These are phyloP conservation scores for Mycena sanguinolenta DNA, from an alignment of 768 basidiomycete genomes.

Conservation along the genomic window DNA sequence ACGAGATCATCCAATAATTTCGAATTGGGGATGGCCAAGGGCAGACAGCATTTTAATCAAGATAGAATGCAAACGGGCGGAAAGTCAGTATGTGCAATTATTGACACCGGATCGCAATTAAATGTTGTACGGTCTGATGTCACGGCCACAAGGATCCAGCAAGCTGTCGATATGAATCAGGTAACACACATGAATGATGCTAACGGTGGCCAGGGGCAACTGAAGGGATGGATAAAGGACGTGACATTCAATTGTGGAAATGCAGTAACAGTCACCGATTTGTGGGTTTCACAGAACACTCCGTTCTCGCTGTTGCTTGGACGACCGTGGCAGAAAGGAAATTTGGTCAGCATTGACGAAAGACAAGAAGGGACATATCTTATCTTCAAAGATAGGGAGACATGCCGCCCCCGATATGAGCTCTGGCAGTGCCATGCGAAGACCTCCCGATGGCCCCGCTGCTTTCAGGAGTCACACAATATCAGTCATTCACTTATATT, in stretches of 20 bases:
- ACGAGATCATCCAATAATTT: not conserved
- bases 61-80: slow-evolving; percentile 32
- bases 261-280: too few relatives aligned
- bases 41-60: slow-evolving; percentile 25
- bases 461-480: not conserved
- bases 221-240: too few relatives aligned
- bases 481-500: not conserved
- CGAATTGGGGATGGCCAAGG: not conserved
- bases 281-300: slow-evolving; percentile 2
- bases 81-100: slow-evolving; percentile 33
- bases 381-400: slow-evolving; percentile 37
- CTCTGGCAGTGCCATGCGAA: slow-evolving; percentile 26
- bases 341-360: slow-evolving; percentile 44
- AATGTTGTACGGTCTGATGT: slow-evolving; percentile 38
- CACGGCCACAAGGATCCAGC: slow-evolving; percentile 6
- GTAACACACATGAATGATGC: slow-evolving; percentile 42
- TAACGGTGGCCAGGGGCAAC: slow-evolving; percentile 41
- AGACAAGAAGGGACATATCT: slow-evolving; percentile 44
- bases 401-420: slow-evolving; percentile 24
- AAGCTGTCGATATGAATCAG: slow-evolving; percentile 31
- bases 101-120: slow-evolving; percentile 46
- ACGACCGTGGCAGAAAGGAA: slow-evolving; percentile 42
- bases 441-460: not conserved
- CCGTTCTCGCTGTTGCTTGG: slow-evolving; percentile 40
- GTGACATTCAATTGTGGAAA: too few relatives aligned